phyloP scores from a whole-genome alignment of 768 basidiomycete species.

The Hortiboletus campestris region DNA sequence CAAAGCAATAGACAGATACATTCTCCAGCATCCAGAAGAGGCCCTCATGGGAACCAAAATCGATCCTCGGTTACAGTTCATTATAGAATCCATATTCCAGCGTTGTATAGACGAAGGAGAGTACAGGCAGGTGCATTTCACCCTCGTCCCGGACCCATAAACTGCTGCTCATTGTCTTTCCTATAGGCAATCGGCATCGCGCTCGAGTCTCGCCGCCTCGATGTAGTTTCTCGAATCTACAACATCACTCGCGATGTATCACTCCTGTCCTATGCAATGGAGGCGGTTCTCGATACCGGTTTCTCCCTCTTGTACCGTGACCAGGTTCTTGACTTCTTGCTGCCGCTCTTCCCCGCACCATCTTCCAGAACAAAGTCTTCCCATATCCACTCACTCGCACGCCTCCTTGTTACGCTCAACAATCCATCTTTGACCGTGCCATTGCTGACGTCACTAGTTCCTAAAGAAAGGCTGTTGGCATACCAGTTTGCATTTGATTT shows the following conservation, averaged over 20 bases:
- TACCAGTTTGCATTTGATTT: conserved; percentile 97
- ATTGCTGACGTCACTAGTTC: conserved; percentile 69
- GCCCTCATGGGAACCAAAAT: conserved; percentile 52
- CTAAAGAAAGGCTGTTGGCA: conserved; percentile 71
- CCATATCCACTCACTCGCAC: conserved; percentile 79
- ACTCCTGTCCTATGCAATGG: conserved; percentile 88
- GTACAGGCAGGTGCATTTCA: conserved; percentile 71
- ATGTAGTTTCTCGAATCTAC: conserved; percentile 80
- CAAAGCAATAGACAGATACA: conserved; percentile 94
- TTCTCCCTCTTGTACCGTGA: conserved; percentile 85
- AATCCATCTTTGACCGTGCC: conserved; percentile 75
- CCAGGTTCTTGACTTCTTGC: conserved; percentile 72
- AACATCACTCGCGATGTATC: conserved; percentile 68
- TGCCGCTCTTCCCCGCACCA: conserved; percentile 83
- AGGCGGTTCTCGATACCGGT: conserved; percentile 85
- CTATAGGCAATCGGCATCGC: conserved; percentile 90
- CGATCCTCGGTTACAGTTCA: conserved; percentile 74
- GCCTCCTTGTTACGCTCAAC: conserved; percentile 86
- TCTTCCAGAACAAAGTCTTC: conserved; percentile 68
- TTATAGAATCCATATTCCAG: conserved; percentile 87
- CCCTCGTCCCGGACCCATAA: not conserved
- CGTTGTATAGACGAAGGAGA: conserved; percentile 87
- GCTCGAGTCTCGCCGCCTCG: conserved; percentile 84
- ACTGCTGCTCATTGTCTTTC: conserved; percentile 8
- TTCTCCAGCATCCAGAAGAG: conserved; percentile 63